phyloP scores from a whole-genome alignment of 140 eudicot genomes.

The Flaveria floridana region DNA sequence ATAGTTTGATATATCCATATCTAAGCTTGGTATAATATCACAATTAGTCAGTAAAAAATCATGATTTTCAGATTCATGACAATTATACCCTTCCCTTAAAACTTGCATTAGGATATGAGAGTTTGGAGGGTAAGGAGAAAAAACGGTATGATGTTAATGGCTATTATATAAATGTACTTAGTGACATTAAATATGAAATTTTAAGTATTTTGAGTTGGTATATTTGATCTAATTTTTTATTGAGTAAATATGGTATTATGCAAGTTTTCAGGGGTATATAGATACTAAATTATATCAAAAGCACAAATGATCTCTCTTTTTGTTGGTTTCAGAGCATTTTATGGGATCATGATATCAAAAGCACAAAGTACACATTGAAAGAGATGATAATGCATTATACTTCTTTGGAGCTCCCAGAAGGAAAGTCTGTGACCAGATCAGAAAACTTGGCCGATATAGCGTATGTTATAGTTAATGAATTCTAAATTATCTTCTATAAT shows the following conservation, averaged over 20 bases:
- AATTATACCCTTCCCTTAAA: not conserved
- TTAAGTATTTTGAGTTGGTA: not conserved
- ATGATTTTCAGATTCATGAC: not conserved
- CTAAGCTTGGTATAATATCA: not conserved
- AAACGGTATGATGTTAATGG: not conserved
- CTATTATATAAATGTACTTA: not conserved
- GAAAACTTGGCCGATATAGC: constrained; percentile 72
- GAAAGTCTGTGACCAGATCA: constrained; percentile 75
- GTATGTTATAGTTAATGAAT: constrained; percentile 40
- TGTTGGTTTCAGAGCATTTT: constrained; percentile 63
- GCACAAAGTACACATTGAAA: constrained; percentile 75
- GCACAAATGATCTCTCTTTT: not conserved
- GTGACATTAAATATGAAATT: not conserved
- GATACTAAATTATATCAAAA: too few species aligned
- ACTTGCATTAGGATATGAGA: not conserved
- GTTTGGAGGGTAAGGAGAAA: not conserved
- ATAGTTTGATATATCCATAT: too few species aligned
- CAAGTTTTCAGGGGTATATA: not conserved
- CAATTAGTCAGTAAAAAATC: not conserved
- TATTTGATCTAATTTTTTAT: not conserved
- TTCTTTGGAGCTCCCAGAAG: constrained; percentile 83
- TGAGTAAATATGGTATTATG: not conserved
- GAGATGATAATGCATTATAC: constrained; percentile 81
- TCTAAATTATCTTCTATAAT: not conserved
- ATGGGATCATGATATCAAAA: constrained; percentile 84